Evolutionary conservation across 2,329 filamentous ascomycete genomes (phyloP), one percentile per base, ranked within the genome.

Genomic region (Peltaster fructicola): DNA sequence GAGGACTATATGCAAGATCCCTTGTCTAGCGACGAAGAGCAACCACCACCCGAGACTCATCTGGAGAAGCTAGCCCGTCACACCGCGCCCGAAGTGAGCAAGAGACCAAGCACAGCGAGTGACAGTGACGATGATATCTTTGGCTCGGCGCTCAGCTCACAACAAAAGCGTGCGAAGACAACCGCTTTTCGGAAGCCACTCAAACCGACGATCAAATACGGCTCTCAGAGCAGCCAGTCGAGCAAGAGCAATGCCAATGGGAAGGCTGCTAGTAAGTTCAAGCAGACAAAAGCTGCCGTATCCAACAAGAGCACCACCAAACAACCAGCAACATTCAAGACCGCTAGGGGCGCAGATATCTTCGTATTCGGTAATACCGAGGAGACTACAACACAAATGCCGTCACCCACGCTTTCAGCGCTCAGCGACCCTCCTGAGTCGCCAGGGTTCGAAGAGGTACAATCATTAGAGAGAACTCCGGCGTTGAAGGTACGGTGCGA

Each of bases 1-100:
- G 20, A 22, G 14, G 10, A 11, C 23, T 8, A 21, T 17, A 7
- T 33, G 30, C 29, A 28, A 29, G 20, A 25, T 11, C 13, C 20
- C 15, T 11, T 24, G 28, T 8, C 6, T 24, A 8, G 9, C 23
- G 11, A 12, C 7, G 9, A n/a, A 10, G 22, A 14, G 17, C 17
- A 15, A 15, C 14, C 15, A 11, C n/a, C 10, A 13, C 15, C 12
- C 14, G 12, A 17, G n/a, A n/a, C n/a, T n/a, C 23, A 18, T 15
- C 8, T 10, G 23, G 23, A 14, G 23, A 15, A 24, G 15, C 23
- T 15, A 17, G 15, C 6, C 15, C 12, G 17, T 6, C 15, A 17
- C 17, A 17, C 23, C 10, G 15, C n/a, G 15, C 19, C 23, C 19
- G 17, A 7, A 22, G 20, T 11, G 13, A 22, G 11, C 7, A 12